A percentile compares a stretch with the other conserved stretches of the same genome.
Evolutionary conservation across 345 rosid genomes (phyloP).

Genomic region (Chamaenerion angustifolium): DNA sequence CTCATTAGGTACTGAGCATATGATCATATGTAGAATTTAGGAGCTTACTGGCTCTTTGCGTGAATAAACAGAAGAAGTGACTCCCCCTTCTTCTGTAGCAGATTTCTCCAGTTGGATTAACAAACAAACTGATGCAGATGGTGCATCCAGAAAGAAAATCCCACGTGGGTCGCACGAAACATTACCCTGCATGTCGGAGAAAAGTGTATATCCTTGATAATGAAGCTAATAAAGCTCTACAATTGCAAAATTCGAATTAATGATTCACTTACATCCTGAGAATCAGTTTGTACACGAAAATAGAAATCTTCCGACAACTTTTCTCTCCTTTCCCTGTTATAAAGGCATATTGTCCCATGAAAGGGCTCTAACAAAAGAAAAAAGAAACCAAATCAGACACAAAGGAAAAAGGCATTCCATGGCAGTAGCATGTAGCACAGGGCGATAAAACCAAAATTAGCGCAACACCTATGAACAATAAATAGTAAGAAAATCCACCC

Average conservation of each 20-base stretch:
- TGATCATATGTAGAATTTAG: neutral
- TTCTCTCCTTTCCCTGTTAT: constrained; percentile 91
- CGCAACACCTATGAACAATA: neutral
- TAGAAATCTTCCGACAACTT: constrained; percentile 84
- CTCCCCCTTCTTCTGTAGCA: constrained; percentile 88
- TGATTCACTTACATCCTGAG: constrained; percentile 58
- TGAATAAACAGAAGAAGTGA: constrained; percentile 86
- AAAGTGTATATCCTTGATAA: constrained; percentile 6
- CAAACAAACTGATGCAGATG: constrained; percentile 79
- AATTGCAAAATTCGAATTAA: constrained; percentile 1
- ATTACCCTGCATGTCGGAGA: constrained; percentile 37
- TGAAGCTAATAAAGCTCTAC: constrained; percentile 2
- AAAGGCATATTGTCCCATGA: constrained; percentile 76
- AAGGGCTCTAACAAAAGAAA: constrained; percentile 66
- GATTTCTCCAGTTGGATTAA: constrained; percentile 88
- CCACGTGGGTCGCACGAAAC: constrained; percentile 53
- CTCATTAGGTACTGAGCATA: too few relatives aligned
- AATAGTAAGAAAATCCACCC: constrained; percentile 15
- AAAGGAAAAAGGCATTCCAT: constrained; percentile 2
- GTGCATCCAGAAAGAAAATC: constrained; percentile 82
- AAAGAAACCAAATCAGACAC: constrained; percentile 12
- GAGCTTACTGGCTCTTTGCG: constrained; percentile 94
- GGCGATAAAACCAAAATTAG: neutral
- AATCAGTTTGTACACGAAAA: constrained; percentile 51
- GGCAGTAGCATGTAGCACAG: neutral